phyloP scores from a whole-genome alignment of 1,139 yeast species.

The Candida sp. region DNA sequence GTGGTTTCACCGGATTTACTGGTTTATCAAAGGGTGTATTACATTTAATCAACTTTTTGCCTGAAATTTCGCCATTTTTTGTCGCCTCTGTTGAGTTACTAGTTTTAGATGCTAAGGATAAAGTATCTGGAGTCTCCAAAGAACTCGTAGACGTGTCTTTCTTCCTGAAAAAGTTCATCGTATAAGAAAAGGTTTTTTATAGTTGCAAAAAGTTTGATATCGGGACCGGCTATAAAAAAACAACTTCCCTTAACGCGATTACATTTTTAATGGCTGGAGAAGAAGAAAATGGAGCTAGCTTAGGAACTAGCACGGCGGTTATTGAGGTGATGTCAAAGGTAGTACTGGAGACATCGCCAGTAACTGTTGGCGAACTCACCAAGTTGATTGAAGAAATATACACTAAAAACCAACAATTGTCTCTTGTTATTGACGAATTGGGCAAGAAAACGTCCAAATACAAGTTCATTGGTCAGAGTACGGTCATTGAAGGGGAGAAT shows the following conservation, averaged over 20 bases:
- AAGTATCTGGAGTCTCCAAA: slow-evolving; percentile 7
- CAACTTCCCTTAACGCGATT: not conserved
- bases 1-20: slow-evolving; percentile 29
- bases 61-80: slow-evolving; percentile 3
- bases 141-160: slow-evolving; percentile 7
- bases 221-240: too few relatives aligned
- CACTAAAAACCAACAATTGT: slow-evolving; percentile 8
- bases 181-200: not conserved
- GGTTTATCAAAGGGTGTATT: slow-evolving; percentile 42
- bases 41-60: slow-evolving; percentile 25
- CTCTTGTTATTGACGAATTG: slow-evolving; percentile 14
- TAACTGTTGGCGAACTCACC: slow-evolving; percentile 7
- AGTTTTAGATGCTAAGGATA: slow-evolving; percentile 13
- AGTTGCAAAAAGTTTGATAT: not conserved
- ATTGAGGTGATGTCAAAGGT: slow-evolving; percentile 7
- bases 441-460: slow-evolving; percentile 33
- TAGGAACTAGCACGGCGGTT: not conserved
- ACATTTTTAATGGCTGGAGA: not conserved
- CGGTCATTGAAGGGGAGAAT: slow-evolving; percentile 15
- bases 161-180: slow-evolving; percentile 18
- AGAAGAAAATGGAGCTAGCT: not conserved
- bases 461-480: slow-evolving; percentile 30
- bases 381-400: not conserved
- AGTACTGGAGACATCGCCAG: slow-evolving; percentile 8
- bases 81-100: slow-evolving; percentile 10